phyloP scores from a whole-genome alignment of 768 basidiomycete genomes.

The Suillus hirtellus region DNA sequence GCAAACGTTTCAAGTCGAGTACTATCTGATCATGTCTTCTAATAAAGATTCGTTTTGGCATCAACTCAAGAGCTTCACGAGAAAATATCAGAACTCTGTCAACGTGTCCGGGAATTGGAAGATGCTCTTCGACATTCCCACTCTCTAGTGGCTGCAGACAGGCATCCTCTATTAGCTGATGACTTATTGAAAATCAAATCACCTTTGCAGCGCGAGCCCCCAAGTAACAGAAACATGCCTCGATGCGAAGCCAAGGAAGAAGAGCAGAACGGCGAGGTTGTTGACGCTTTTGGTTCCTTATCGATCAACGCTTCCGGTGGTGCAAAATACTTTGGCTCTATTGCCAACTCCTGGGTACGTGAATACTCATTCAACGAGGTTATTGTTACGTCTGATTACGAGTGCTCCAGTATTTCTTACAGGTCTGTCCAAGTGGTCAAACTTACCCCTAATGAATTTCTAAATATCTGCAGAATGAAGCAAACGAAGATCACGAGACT shows the following conservation, averaged over 20 bases:
- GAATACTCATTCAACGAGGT: slow-evolving; percentile 4
- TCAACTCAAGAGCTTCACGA: slow-evolving; percentile 82
- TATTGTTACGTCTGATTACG: slow-evolving; percentile 16
- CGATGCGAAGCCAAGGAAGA: slow-evolving; percentile 55
- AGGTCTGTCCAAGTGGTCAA: slow-evolving; percentile 44
- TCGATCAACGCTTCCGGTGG: slow-evolving; percentile 71
- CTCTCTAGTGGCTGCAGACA: slow-evolving; percentile 53
- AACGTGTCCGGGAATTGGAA: slow-evolving; percentile 75
- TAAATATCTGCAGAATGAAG: slow-evolving; percentile 52
- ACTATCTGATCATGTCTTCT: slow-evolving; percentile 10
- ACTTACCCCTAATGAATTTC: slow-evolving; percentile 5
- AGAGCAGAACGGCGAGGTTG: slow-evolving; percentile 62
- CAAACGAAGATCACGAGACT: slow-evolving; percentile 51
- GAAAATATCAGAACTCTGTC: slow-evolving; percentile 73
- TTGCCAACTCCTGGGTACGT: slow-evolving; percentile 75
- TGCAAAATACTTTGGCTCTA: slow-evolving; percentile 75
- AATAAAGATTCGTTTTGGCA: slow-evolving; percentile 70
- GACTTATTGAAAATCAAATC: slow-evolving; percentile 77
- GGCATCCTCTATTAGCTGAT: slow-evolving; percentile 67
- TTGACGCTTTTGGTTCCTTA: slow-evolving; percentile 81
- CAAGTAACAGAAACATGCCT: slow-evolving; percentile 39
- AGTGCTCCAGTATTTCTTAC: slow-evolving; percentile 63
- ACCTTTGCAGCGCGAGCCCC: slow-evolving; percentile 69
- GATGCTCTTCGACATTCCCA: slow-evolving; percentile 67
- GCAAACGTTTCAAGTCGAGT: background rate